Percentiles rank a stretch among this genome's conserved stretches.
These are phyloP conservation scores for Leccinellum luteum DNA, from an alignment of 768 basidiomycete species.

Conservation along the genomic window DNA sequence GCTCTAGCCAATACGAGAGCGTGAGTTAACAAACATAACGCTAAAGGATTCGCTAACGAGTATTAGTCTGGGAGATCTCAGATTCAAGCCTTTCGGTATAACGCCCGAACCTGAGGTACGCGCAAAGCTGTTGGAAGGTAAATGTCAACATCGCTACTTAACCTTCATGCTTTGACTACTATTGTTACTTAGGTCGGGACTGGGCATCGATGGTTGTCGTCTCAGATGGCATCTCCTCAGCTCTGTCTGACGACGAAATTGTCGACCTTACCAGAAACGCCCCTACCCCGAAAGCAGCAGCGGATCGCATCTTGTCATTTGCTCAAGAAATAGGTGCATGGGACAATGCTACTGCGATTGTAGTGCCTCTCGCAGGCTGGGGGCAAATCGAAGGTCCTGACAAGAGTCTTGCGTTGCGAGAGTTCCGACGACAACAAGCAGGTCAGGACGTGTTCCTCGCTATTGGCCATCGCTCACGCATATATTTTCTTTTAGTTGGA, in stretches of 20 bases:
- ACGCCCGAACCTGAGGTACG: slow-evolving; percentile 91
- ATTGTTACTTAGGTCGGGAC: slow-evolving; percentile 54
- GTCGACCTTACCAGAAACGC: slow-evolving; percentile 81
- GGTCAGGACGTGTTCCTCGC: slow-evolving; percentile 34
- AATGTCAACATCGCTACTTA: slow-evolving; percentile 4
- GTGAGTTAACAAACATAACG: slow-evolving; percentile 38
- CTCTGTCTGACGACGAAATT: slow-evolving; percentile 92
- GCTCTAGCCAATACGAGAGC: slow-evolving; percentile 89
- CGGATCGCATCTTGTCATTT: slow-evolving; percentile 77
- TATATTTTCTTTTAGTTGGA: slow-evolving; percentile 43
- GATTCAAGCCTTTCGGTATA: slow-evolving; percentile 86
- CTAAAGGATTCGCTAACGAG: slow-evolving; percentile 2
- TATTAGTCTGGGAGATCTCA: slow-evolving; percentile 79
- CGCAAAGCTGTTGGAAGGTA: slow-evolving; percentile 73
- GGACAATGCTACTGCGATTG: slow-evolving; percentile 90
- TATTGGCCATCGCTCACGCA: slow-evolving; percentile 1
- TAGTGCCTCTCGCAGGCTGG: slow-evolving; percentile 93
- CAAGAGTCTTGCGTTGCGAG: slow-evolving; percentile 74
- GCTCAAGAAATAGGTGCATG: slow-evolving; percentile 80
- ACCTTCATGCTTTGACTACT: not conserved
- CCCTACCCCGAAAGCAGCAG: slow-evolving; percentile 73
- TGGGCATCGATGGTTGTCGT: slow-evolving; percentile 87
- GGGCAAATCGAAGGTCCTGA: slow-evolving; percentile 78
- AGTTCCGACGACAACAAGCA: slow-evolving; percentile 71
- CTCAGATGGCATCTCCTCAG: slow-evolving; percentile 92